phyloP scores from a whole-genome alignment of 352 stramenopile genomes.

The Phytophthora gonapodyides region DNA sequence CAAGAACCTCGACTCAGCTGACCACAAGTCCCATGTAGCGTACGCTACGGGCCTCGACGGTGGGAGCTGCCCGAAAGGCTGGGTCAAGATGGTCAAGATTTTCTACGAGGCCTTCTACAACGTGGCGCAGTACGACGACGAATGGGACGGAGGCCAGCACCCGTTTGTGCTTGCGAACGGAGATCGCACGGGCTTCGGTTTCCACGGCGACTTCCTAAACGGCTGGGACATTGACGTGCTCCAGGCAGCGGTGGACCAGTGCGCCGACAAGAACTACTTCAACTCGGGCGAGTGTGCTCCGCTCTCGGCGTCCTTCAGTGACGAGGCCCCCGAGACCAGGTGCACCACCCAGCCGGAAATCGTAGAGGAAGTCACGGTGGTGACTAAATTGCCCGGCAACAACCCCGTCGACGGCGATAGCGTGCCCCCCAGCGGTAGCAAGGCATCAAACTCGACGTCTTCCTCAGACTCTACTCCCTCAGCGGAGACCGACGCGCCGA shows the following conservation, averaged over 20 bases:
- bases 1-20: conserved; percentile 46
- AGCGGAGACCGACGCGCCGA: conserved; percentile 1
- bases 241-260: conserved; percentile 49
- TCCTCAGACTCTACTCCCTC: conserved; percentile 16
- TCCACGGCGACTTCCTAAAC: conserved; percentile 63
- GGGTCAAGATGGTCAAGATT: conserved; percentile 65
- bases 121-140: conserved; percentile 49
- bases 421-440: background rate
- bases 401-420: conserved; percentile 34
- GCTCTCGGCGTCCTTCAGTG: conserved; percentile 42
- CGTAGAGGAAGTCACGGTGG: conserved; percentile 31
- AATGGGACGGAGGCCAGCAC: conserved; percentile 53
- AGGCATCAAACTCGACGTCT: conserved; percentile 9
- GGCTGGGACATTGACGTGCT: conserved; percentile 52
- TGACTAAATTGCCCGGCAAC: conserved; percentile 42
- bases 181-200: conserved; percentile 50
- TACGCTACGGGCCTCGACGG: conserved; percentile 51
- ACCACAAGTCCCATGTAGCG: conserved; percentile 58
- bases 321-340: conserved; percentile 32
- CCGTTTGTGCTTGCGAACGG: conserved; percentile 58
- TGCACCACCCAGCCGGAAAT: conserved; percentile 48
- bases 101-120: conserved; percentile 64
- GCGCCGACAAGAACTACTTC: conserved; percentile 55
- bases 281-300: conserved; percentile 50
- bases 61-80: conserved; percentile 40